Conservation (phyloP, 148 eudicot genomes). For the Silene uniflora region DNA sequence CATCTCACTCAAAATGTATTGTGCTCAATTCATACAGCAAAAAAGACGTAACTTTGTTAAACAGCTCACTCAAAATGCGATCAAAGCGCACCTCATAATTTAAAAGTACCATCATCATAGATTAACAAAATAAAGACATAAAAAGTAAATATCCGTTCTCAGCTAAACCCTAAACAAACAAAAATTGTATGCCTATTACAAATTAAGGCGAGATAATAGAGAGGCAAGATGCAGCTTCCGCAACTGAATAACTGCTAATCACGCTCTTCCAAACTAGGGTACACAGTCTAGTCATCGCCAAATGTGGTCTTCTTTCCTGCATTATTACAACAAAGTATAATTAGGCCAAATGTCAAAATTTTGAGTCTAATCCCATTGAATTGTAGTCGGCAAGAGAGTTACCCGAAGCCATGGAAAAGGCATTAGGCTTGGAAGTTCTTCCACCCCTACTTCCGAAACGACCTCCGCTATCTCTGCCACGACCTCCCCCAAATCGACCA, state of each 20-base stretch:
- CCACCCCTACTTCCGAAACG: neutral
- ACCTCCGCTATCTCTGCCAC: neutral
- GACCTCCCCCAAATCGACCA: neutral
- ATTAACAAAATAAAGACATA: no score
- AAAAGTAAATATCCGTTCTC: neutral
- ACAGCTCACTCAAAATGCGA: neutral
- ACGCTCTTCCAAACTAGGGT: neutral
- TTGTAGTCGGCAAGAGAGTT: neutral
- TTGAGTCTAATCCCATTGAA: no score
- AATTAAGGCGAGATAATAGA: neutral
- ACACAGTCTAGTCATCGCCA: neutral
- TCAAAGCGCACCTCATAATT: neutral
- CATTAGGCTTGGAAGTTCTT: neutral
- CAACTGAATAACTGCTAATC: neutral
- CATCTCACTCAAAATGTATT: no score
- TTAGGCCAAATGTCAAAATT: neutral
- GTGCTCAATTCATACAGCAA: neutral
- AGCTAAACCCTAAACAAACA: neutral
- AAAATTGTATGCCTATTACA: neutral
- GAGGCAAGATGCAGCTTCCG: neutral
- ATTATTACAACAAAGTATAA: neutral
- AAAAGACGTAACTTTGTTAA: neutral
- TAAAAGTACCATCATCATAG: neutral
- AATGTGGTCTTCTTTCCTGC: slow-evolving; percentile 6
- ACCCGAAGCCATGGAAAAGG: neutral